These are phyloP conservation scores for Neopestalotiopsis rosae DNA, from an alignment of 2,329 filamentous ascomycete species.

Conservation along the genomic window DNA sequence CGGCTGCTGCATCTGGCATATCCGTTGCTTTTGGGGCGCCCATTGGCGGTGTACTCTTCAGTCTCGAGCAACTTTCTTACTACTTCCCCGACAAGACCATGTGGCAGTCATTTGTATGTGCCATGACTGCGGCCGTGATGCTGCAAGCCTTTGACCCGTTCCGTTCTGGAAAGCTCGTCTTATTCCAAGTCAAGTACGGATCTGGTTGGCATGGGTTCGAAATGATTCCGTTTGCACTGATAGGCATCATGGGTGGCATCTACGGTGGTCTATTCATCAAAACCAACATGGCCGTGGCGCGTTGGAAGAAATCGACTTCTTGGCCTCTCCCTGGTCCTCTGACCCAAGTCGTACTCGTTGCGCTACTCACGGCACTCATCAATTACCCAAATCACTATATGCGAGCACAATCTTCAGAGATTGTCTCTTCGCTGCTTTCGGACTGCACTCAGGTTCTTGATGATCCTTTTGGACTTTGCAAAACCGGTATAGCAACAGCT, in stretches of 20 bases:
- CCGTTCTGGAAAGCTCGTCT: conserved; percentile 89
- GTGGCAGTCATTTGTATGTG: conserved; percentile 99
- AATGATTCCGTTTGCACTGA: conserved; percentile 81
- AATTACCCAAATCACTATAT: conserved; percentile 98
- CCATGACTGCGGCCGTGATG: conserved; percentile 96
- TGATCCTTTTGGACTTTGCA: conserved; percentile 90
- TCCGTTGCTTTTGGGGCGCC: conserved; percentile 94
- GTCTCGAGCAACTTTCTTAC: conserved; percentile 95
- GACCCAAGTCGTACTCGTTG: conserved; percentile 78
- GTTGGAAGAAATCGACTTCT: conserved; percentile 73
- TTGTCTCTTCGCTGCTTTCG: conserved; percentile 89
- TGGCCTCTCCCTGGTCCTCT: conserved; percentile 75
- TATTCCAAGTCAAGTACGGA: conserved; percentile 95
- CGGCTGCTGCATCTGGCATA: conserved; percentile 89
- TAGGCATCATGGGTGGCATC: conserved; percentile 89
- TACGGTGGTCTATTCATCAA: conserved; percentile 96
- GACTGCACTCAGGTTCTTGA: conserved; percentile 85
- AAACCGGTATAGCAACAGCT: conserved; percentile 81
- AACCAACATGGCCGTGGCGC: conserved; percentile 84
- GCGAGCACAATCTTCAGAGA: conserved; percentile 87
- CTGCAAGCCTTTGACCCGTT: conserved; percentile 94
- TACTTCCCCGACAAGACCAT: conserved; percentile 99
- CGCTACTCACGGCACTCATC: conserved; percentile 82
- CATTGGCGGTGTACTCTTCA: conserved; percentile 93
- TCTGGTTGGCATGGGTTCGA: conserved; percentile 95